A percentile compares a stretch with the other conserved stretches of the same genome.
These are phyloP conservation scores for Cornus kousa DNA, from an alignment of 148 eudicot species.

Conservation along the genomic window DNA sequence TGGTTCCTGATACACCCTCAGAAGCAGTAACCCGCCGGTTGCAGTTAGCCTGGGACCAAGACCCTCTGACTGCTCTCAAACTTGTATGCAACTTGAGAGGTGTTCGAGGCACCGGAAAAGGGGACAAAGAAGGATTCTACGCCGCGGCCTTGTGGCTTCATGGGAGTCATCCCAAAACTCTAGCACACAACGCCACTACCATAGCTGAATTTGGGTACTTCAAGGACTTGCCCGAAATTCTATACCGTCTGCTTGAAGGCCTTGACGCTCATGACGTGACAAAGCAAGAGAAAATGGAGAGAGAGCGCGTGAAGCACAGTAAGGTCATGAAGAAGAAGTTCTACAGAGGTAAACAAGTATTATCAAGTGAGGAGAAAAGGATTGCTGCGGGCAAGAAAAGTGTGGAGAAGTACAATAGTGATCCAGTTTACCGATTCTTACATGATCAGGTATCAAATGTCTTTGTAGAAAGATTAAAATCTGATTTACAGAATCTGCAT, in stretches of 20 bases:
- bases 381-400: conserved; percentile 9
- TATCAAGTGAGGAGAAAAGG: background rate
- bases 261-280: background rate
- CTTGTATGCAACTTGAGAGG: conserved; percentile 14
- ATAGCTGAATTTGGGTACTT: conserved; percentile 13
- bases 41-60: conserved; percentile 12
- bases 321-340: too few relatives aligned
- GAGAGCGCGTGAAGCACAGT: too few relatives aligned
- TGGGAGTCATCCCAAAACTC: conserved; percentile 10
- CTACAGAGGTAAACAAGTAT: too few relatives aligned
- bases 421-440: conserved; percentile 12
- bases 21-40: background rate
- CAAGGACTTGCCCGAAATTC: conserved; percentile 17
- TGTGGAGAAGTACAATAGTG: conserved; percentile 5
- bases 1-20: conserved; percentile 14
- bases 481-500: conserved; percentile 6
- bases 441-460: conserved; percentile 6
- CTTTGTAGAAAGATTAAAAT: conserved; percentile 1
- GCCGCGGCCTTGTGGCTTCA: conserved; percentile 13
- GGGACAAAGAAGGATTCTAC: conserved; percentile 14
- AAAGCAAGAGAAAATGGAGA: background rate
- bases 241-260: conserved; percentile 19
- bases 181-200: conserved; percentile 6
- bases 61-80: conserved; percentile 18
- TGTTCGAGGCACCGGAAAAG: conserved; percentile 14